phyloP scores from a whole-genome alignment of 768 basidiomycete species.

The Kwoniella newhampshirensis region DNA sequence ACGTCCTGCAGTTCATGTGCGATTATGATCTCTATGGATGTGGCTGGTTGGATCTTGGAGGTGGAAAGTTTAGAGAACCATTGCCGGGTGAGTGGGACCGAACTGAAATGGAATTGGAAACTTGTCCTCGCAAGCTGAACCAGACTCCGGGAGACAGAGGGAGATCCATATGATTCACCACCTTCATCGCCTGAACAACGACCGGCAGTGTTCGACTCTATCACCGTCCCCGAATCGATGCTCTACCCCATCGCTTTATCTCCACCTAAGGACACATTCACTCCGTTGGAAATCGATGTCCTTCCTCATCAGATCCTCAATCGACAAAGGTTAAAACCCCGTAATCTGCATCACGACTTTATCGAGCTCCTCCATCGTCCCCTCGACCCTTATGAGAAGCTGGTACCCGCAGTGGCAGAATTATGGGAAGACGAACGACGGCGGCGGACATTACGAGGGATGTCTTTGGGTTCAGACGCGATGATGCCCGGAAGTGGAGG shows the following conservation, averaged over 20 bases:
- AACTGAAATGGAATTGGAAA: not conserved
- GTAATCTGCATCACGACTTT: conserved; percentile 68
- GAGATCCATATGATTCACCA: conserved; percentile 45
- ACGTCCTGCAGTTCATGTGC: conserved; percentile 84
- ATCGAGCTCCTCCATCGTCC: conserved; percentile 61
- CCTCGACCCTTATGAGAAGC: conserved; percentile 62
- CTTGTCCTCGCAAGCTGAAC: not conserved
- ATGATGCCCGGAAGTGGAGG: conserved; percentile 69
- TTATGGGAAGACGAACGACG: conserved; percentile 95
- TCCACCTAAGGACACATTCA: conserved; percentile 50
- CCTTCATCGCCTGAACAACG: conserved; percentile 15
- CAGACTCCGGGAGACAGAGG: conserved; percentile 25
- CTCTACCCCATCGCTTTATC: conserved; percentile 38
- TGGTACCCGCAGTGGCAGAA: conserved; percentile 85
- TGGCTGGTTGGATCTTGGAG: conserved; percentile 75
- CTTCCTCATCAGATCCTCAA: conserved; percentile 82
- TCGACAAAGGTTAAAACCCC: conserved; percentile 64
- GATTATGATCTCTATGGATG: conserved; percentile 95
- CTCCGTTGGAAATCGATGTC: conserved; percentile 75
- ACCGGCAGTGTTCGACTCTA: conserved; percentile 37
- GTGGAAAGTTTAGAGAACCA: conserved; percentile 54
- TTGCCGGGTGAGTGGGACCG: conserved; percentile 51
- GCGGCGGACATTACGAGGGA: conserved; percentile 66
- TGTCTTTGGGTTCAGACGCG: conserved; percentile 66
- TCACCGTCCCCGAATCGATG: conserved; percentile 44